phyloP scores from a whole-genome alignment of 306 rosid genomes.

The Purshia tridentata region DNA sequence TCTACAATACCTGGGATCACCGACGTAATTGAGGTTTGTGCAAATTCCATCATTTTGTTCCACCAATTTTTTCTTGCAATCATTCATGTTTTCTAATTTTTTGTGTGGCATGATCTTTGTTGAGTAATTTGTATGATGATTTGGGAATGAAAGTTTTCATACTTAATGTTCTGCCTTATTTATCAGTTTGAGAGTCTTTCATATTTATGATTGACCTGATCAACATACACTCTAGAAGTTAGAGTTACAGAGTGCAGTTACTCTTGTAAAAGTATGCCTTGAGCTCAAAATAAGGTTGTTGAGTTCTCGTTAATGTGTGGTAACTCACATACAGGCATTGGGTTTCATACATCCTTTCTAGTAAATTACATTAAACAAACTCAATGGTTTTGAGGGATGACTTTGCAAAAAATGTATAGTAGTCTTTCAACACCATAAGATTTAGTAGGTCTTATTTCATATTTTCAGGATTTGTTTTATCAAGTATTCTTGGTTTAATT shows the following conservation, averaged over 20 bases:
- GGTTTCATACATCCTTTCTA: background rate
- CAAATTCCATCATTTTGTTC: constrained; percentile 11
- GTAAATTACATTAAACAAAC: background rate
- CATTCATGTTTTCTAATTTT: background rate
- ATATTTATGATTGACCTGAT: background rate
- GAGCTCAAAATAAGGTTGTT: background rate
- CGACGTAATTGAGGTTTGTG: constrained; percentile 79
- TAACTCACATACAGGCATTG: background rate
- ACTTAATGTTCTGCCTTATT: background rate
- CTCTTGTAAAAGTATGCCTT: background rate
- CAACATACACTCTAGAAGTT: background rate
- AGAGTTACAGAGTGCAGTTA: background rate
- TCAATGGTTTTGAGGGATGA: background rate
- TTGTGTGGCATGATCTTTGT: background rate
- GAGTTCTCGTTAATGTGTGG: background rate
- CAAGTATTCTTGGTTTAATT: background rate
- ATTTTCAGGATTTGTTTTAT: background rate
- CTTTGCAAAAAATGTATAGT: background rate
- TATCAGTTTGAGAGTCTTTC: background rate
- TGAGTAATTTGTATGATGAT: background rate
- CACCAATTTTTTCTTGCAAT: background rate
- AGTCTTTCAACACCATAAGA: background rate
- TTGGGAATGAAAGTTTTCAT: background rate
- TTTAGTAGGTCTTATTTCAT: background rate
- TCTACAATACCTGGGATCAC: constrained; percentile 83